Conservation (phyloP, 495 filamentous ascomycete species). For the Hyaloscypha hepaticicola region DNA sequence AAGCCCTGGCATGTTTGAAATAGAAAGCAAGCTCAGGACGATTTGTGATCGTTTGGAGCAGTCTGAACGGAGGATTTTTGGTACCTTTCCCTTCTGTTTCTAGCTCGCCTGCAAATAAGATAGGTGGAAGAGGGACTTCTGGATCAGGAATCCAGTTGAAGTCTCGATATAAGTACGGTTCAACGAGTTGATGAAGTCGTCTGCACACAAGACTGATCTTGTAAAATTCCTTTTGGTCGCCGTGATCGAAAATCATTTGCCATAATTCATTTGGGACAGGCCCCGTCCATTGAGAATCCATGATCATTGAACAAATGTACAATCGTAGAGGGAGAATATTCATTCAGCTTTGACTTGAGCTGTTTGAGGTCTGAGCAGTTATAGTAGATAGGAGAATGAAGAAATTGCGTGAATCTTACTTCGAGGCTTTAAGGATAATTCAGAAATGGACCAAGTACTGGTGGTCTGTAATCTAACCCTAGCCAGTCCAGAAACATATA, state of each 20-base stretch:
- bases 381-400: too few species aligned
- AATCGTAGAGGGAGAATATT: too few species aligned
- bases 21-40: background rate
- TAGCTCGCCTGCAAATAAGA: too few species aligned
- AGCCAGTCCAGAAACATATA: too few species aligned
- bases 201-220: background rate
- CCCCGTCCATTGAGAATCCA: background rate
- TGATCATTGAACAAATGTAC: background rate
- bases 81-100: too few species aligned
- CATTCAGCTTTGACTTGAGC: too few species aligned
- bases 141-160: constrained; percentile 7
- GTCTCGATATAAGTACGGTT: background rate
- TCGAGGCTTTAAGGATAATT: constrained; percentile 28
- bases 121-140: too few species aligned
- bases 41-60: background rate
- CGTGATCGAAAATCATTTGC: background rate
- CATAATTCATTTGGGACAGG: background rate
- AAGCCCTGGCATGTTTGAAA: background rate
- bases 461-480: constrained; percentile 14
- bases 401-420: too few species aligned
- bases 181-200: background rate
- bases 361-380: too few species aligned
- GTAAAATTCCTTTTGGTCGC: background rate
- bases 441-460: constrained; percentile 36
- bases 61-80: too few species aligned